phyloP scores from a whole-genome alignment of 345 rosid species.

The Iberis pinnata region DNA sequence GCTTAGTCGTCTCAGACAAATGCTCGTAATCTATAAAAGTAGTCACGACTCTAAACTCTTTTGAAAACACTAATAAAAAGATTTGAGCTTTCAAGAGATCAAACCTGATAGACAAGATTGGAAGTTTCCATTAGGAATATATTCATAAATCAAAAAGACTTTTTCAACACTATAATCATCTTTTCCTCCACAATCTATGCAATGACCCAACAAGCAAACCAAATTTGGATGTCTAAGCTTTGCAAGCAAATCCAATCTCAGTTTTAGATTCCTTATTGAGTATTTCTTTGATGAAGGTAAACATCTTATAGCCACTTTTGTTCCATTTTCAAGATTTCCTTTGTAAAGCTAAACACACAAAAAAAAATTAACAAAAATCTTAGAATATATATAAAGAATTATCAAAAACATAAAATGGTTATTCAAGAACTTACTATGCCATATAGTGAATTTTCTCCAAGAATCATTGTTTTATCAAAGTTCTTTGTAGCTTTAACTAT shows the following conservation, averaged over 20 bases:
- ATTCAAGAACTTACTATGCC: constrained; percentile 56
- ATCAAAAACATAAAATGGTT: not conserved
- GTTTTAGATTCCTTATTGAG: constrained; percentile 65
- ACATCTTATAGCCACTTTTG: constrained; percentile 62
- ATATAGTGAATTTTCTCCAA: constrained; percentile 56
- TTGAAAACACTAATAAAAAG: too few species aligned
- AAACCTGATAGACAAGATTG: constrained; percentile 44
- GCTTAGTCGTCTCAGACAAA: too few species aligned
- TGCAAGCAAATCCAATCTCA: constrained; percentile 65
- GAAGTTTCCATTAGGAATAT: constrained; percentile 58
- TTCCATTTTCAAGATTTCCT: constrained; percentile 78
- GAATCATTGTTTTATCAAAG: constrained; percentile 50
- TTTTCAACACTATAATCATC: constrained; percentile 49
- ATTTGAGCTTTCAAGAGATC: constrained; percentile 1
- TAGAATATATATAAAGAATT: not conserved
- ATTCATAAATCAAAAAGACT: constrained; percentile 72
- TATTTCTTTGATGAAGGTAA: constrained; percentile 56
- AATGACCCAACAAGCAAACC: constrained; percentile 79
- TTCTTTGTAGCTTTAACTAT: constrained; percentile 72
- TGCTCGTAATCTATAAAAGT: too few species aligned
- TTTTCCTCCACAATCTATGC: constrained; percentile 51
- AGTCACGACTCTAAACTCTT: too few species aligned
- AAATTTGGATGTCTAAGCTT: constrained; percentile 91
- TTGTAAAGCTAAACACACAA: constrained; percentile 54
- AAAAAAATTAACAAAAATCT: not conserved